Percentiles rank a stretch among this genome's conserved stretches.
Evolutionary conservation across 176 grass and related monocot genomes (phyloP).

Genomic region (Bonia amplexicaulis): DNA sequence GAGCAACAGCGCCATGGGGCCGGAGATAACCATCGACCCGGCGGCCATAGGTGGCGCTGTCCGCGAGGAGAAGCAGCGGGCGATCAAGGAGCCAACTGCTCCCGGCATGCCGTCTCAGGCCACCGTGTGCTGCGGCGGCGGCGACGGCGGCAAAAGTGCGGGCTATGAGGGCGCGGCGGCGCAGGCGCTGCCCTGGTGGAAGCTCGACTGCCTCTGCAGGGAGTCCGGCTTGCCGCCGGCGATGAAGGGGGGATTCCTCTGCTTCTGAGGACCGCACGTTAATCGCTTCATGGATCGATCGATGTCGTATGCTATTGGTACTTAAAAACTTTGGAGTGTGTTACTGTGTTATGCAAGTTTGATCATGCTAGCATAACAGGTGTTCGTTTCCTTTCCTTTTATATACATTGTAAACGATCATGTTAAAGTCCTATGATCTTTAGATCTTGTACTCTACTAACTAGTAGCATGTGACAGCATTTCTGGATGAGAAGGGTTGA

Average conservation of each 20-base stretch:
- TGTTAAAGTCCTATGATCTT: too few species aligned
- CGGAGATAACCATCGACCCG: neutral
- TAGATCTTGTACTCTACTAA: too few species aligned
- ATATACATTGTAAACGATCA: neutral
- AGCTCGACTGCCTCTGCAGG: constrained; percentile 36
- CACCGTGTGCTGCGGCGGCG: neutral
- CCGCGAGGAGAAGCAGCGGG: neutral
- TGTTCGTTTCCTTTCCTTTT: neutral
- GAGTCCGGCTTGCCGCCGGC: constrained; percentile 1
- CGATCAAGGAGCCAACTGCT: neutral
- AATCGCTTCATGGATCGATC: too few species aligned
- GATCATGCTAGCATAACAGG: neutral
- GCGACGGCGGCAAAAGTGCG: neutral
- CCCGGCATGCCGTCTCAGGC: neutral
- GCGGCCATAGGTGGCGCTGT: neutral
- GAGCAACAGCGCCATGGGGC: neutral
- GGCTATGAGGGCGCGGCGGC: neutral
- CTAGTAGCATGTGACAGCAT: too few species aligned
- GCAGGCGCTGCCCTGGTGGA: constrained; percentile 33
- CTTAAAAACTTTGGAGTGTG: too few species aligned
- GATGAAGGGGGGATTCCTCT: constrained; percentile 23
- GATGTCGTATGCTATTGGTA: too few species aligned
- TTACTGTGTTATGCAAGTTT: too few species aligned
- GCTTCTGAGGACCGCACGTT: constrained; percentile 14
- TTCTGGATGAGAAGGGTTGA: too few species aligned